Evolutionary conservation across 148 eudicot species (phyloP), one percentile per base, ranked within the genome.

Genomic region (Rhododendron williamsianum): DNA sequence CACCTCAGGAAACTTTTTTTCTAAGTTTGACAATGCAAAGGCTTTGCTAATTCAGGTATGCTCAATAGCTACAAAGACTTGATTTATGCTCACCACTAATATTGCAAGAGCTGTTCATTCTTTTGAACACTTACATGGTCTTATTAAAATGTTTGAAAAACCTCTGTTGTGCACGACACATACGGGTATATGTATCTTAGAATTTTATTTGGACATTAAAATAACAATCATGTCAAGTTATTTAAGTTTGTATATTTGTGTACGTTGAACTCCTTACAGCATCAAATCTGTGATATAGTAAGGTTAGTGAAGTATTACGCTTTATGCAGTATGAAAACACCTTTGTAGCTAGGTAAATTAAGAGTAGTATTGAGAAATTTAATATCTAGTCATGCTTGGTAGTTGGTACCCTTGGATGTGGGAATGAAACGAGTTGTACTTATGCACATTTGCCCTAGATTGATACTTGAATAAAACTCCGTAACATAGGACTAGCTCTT

Each of bases 41-140:
- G 87, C 93, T 76, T 87, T 87, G 87, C 88, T 96, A 46, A 76
- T 94, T 67, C 98, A 92, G 95, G 98, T 93, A 65, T 76, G 84
- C 78, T 69, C 76, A 35, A 45, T 76, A 52, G 67, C 25, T 83
- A 81, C 45, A 36, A 36, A 10, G 54, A 81, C 73, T 49, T 80
- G 83, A 27, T 48, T 0, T 84, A 74, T 43, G 9, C 49, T 80
- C 48, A 33, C 41, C 58, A n/a, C 7, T 83, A 51, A 51, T 51
- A 9, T 18, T 3, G 80, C 43, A 43, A 41, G 30, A 8, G 10
- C 46, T 3, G 10, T 63, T 63, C 69, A 21, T 21, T 23, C 69
- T 65, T 65, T 23, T 23, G 38, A 33, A 30, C 80, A 45, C 21
- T 33, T 7, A 69, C 2, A 23, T 25, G 81, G 27, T 11, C 65